phyloP scores from a whole-genome alignment of 306 rosid genomes.

The Begonia loranthoides region DNA sequence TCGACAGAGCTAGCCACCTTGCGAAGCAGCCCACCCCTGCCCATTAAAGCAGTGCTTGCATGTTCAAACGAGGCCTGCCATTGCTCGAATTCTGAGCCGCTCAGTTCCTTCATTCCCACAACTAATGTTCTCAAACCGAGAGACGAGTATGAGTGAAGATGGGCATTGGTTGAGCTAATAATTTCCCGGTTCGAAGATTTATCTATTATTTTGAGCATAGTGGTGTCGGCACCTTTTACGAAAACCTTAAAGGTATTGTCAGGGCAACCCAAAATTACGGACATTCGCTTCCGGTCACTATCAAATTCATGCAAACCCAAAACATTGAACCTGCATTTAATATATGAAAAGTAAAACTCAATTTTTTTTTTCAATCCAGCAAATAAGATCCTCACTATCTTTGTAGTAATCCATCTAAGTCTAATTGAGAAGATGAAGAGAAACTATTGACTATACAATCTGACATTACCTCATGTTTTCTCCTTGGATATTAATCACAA shows the following conservation, averaged over 20 bases:
- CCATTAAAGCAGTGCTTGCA: constrained; percentile 78
- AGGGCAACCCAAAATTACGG: constrained; percentile 74
- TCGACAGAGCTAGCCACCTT: constrained; percentile 60
- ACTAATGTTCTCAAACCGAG: constrained; percentile 91
- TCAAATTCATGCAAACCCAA: constrained; percentile 94
- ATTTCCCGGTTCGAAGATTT: constrained; percentile 32
- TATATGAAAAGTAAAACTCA: no score
- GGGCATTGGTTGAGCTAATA: constrained; percentile 44
- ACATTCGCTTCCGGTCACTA: constrained; percentile 95
- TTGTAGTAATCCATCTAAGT: neutral
- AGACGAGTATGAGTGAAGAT: constrained; percentile 74
- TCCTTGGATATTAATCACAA: constrained; percentile 74
- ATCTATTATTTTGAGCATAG: constrained; percentile 63
- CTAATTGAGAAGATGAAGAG: no score
- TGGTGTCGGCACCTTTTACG: constrained; percentile 89
- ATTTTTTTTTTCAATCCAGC: no score
- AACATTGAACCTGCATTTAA: constrained; percentile 64
- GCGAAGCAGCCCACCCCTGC: constrained; percentile 77
- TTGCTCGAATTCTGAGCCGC: constrained; percentile 53
- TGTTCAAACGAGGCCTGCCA: constrained; percentile 78
- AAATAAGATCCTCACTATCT: neutral
- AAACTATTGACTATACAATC: neutral
- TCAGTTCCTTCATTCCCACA: constrained; percentile 65
- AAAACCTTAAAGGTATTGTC: constrained; percentile 66
- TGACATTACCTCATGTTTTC: constrained; percentile 48